Percentiles rank a stretch among this genome's conserved stretches.
These are phyloP conservation scores for Fusarium nematophilum DNA, from an alignment of 2,329 filamentous ascomycete species.

Conservation along the genomic window DNA sequence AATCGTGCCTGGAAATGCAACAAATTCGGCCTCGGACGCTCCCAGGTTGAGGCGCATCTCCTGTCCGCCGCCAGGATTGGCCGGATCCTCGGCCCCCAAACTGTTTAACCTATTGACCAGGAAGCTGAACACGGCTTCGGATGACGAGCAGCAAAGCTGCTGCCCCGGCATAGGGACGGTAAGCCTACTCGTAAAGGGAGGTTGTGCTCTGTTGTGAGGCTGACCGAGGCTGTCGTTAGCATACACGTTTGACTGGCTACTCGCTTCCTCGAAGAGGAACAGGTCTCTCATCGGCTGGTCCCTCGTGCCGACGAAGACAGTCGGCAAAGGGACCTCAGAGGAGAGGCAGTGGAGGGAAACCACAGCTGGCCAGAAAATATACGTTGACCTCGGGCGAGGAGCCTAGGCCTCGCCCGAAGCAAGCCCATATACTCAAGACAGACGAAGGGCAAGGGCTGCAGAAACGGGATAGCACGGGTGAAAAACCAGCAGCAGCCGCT, in stretches of 20 bases:
- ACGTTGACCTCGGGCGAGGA: background rate
- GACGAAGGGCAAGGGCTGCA: background rate
- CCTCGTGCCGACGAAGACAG: slow-evolving; percentile 6
- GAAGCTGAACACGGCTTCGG: background rate
- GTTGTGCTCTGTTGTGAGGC: slow-evolving; percentile 1
- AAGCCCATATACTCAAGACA: background rate
- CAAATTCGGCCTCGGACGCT: background rate
- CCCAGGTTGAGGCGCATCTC: background rate
- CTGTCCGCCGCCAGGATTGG: background rate
- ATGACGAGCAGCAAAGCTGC: slow-evolving; percentile 7
- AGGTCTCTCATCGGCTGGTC: background rate
- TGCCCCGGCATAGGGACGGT: slow-evolving; percentile 16
- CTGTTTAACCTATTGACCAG: background rate
- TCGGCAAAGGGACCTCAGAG: slow-evolving; percentile 1
- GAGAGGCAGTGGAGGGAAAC: slow-evolving; percentile 5
- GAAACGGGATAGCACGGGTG: too few species aligned
- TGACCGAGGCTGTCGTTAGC: too few species aligned
- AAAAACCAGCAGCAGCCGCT: background rate
- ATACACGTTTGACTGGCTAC: background rate
- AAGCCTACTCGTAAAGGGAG: background rate
- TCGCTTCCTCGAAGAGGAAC: background rate
- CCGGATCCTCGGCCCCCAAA: slow-evolving; percentile 3
- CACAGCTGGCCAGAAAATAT: slow-evolving; percentile 17
- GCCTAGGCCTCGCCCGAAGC: background rate
- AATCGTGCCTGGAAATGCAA: slow-evolving; percentile 8